Evolutionary conservation across 331 rosid species (phyloP).

Genomic region (Stylosanthes scabra): DNA sequence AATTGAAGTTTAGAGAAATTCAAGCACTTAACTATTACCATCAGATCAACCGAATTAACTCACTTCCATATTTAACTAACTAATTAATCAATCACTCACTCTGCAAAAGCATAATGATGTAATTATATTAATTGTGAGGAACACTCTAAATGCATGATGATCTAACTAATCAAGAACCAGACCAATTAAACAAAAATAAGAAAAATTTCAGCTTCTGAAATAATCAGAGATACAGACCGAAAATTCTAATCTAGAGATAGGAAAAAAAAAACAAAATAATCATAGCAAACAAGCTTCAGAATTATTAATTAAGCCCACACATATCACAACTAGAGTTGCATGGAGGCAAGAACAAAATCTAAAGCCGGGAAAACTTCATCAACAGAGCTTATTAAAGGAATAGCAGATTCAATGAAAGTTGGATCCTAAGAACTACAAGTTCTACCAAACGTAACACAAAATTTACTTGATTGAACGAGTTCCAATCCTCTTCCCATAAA

Average conservation of each 20-base stretch:
- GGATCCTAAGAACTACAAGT: not conserved
- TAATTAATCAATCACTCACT: not conserved
- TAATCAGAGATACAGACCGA: constrained; percentile 1
- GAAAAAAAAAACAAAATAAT: too few species aligned
- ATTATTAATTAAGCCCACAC: not conserved
- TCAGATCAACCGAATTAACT: constrained; percentile 7
- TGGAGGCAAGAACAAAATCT: not conserved
- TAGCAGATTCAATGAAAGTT: not conserved
- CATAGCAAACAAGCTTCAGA: too few species aligned
- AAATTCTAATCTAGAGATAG: too few species aligned
- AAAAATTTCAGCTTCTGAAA: not conserved
- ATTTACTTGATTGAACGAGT: not conserved
- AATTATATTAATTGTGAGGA: not conserved
- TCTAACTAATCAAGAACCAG: constrained; percentile 27
- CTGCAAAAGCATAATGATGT: not conserved
- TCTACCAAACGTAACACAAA: not conserved
- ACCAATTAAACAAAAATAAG: constrained; percentile 33
- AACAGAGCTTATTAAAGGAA: not conserved
- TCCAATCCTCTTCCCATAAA: not conserved
- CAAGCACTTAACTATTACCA: not conserved
- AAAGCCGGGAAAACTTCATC: not conserved
- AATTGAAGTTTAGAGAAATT: not conserved
- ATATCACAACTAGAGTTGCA: not conserved
- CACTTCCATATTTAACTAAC: too few species aligned
- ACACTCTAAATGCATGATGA: not conserved